Percentiles rank a stretch among this genome's conserved stretches.
phyloP scores from a whole-genome alignment of 331 rosid species.

The Spiraea crenata region DNA sequence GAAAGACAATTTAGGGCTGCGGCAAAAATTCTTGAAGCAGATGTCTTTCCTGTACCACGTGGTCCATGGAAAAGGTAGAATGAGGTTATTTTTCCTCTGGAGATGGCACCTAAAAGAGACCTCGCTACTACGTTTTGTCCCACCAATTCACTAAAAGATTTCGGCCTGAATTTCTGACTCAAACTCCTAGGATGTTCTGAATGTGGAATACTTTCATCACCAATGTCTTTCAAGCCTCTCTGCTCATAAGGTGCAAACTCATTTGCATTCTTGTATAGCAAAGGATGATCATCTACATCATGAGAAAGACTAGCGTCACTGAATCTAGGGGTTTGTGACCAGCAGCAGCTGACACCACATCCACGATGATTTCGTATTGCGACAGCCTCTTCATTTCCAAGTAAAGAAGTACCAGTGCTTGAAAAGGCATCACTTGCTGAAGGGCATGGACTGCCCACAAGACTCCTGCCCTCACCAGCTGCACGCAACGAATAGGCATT shows the following conservation, averaged over 20 bases:
- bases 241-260: slow-evolving; percentile 29
- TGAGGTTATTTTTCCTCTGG: slow-evolving; percentile 59
- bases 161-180: slow-evolving; percentile 71
- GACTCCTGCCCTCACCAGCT: slow-evolving; percentile 36
- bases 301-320: slow-evolving; percentile 41
- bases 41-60: slow-evolving; percentile 87
- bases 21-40: slow-evolving; percentile 79
- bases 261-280: slow-evolving; percentile 45
- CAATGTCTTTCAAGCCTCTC: slow-evolving; percentile 35
- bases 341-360: slow-evolving; percentile 69
- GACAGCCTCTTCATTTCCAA: slow-evolving; percentile 42
- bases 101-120: slow-evolving; percentile 81
- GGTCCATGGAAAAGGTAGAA: slow-evolving; percentile 84
- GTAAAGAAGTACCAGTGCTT: slow-evolving; percentile 25
- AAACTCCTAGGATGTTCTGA: slow-evolving; percentile 66
- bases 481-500: slow-evolving; percentile 31
- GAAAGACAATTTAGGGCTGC: slow-evolving; percentile 87
- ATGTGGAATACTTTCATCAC: slow-evolving; percentile 39
- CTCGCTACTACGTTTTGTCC: slow-evolving; percentile 77
- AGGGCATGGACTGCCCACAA: slow-evolving; percentile 42
- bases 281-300: slow-evolving; percentile 55
- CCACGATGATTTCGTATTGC: slow-evolving; percentile 42
- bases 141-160: slow-evolving; percentile 69
- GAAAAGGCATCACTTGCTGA: slow-evolving; percentile 42
- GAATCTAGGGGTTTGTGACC: slow-evolving; percentile 72